A percentile compares a stretch with the other conserved stretches of the same genome.
Evolutionary conservation across 257 asterid species (phyloP).

Genomic region (Voacanga thouarsii): DNA sequence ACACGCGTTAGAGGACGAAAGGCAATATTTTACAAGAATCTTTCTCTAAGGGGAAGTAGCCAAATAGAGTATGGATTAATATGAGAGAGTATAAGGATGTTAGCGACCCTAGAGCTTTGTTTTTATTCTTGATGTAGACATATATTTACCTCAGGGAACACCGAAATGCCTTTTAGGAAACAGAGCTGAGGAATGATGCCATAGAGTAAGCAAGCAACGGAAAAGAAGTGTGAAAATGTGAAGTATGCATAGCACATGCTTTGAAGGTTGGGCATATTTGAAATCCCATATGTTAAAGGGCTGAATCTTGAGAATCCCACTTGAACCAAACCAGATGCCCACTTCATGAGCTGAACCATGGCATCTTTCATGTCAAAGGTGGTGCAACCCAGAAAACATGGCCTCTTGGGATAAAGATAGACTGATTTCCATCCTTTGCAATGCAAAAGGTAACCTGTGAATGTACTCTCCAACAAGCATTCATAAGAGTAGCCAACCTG

Average conservation of each 20-base stretch:
- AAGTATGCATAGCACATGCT: slow-evolving; percentile 28
- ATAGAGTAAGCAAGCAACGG: slow-evolving; percentile 26
- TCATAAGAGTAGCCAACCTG: slow-evolving; percentile 82
- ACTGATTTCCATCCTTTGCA: slow-evolving; percentile 41
- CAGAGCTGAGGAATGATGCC: slow-evolving; percentile 35
- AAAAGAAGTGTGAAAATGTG: slow-evolving; percentile 26
- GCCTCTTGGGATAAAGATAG: slow-evolving; percentile 29
- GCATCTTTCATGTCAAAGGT: slow-evolving; percentile 34
- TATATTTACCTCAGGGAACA: slow-evolving; percentile 27
- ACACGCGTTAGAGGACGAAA: no score
- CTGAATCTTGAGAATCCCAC: slow-evolving; percentile 26
- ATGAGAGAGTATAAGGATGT: neutral
- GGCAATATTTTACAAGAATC: no score
- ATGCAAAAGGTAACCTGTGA: slow-evolving; percentile 35
- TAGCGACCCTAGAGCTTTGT: no score
- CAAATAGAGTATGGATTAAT: no score
- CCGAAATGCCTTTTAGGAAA: slow-evolving; percentile 23
- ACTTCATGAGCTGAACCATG: slow-evolving; percentile 31
- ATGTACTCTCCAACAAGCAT: slow-evolving; percentile 62
- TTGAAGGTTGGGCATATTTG: slow-evolving; percentile 22
- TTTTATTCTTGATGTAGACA: neutral
- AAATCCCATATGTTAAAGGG: slow-evolving; percentile 30
- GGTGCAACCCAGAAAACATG: slow-evolving; percentile 35
- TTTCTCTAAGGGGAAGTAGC: no score
- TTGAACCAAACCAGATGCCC: slow-evolving; percentile 38